Evolutionary conservation across 176 grass and related monocot species (phyloP).

Genomic region (Microstegium vimineum): DNA sequence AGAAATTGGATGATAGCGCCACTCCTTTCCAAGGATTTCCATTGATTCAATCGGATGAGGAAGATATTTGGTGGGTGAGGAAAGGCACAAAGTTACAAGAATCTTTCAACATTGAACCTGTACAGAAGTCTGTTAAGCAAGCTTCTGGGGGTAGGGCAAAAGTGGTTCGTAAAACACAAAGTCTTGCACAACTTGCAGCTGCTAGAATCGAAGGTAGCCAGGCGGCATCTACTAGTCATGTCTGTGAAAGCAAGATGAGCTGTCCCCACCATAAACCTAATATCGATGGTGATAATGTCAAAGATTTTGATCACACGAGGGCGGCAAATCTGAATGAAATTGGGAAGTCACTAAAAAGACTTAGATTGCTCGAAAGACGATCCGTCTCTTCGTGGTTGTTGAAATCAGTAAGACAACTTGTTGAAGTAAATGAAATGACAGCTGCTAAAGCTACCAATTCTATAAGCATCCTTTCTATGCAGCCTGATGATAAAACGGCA

Average conservation of each 20-base stretch:
- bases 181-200: constrained; percentile 85
- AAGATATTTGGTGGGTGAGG: constrained; percentile 96
- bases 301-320: constrained; percentile 57
- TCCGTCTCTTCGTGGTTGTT: constrained; percentile 90
- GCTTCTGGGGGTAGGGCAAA: constrained; percentile 80
- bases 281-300: constrained; percentile 55
- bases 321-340: constrained; percentile 54
- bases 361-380: constrained; percentile 88
- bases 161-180: constrained; percentile 82
- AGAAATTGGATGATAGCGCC: constrained; percentile 59
- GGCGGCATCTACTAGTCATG: constrained; percentile 96
- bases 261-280: constrained; percentile 83
- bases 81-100: constrained; percentile 78
- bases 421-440: constrained; percentile 77
- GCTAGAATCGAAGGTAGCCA: constrained; percentile 92
- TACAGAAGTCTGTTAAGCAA: constrained; percentile 66
- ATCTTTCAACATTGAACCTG: constrained; percentile 67
- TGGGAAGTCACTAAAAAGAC: constrained; percentile 71
- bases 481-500: constrained; percentile 48
- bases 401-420: constrained; percentile 75
- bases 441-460: constrained; percentile 63
- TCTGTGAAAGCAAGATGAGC: constrained; percentile 84
- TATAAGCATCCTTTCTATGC: constrained; percentile 39
- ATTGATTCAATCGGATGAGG: constrained; percentile 71
- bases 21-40: constrained; percentile 56